Conservation (phyloP, 352 stramenopile species). For the Phytopythium boreale region DNA sequence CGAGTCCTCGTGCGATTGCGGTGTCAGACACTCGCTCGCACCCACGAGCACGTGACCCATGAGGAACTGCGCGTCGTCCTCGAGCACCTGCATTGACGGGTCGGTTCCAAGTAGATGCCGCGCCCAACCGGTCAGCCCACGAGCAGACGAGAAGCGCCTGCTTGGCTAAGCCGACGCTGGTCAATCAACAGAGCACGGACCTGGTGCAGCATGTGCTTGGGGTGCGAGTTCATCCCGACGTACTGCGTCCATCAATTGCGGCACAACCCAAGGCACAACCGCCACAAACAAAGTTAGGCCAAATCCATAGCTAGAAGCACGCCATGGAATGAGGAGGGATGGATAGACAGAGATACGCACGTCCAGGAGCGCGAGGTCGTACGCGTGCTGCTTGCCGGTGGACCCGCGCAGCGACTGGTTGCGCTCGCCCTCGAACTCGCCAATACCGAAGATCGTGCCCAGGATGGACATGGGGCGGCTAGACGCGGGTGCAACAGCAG, state of each 20-base stretch:
- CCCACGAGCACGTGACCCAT: constrained; percentile 85
- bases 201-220: constrained; percentile 70
- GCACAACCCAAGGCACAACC: background rate
- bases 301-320: background rate
- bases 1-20: constrained; percentile 62
- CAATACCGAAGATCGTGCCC: constrained; percentile 76
- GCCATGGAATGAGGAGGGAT: background rate
- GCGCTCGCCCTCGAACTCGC: constrained; percentile 71
- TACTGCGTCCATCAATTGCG: constrained; percentile 31
- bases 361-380: constrained; percentile 65
- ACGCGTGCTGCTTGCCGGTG: constrained; percentile 71
- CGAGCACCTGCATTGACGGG: constrained; percentile 26
- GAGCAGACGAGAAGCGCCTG: background rate
- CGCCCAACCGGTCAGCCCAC: too few species aligned
- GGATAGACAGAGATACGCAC: constrained; percentile 14
- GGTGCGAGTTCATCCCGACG: constrained; percentile 76
- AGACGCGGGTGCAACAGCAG: background rate
- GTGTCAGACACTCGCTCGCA: constrained; percentile 63
- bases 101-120: too few species aligned
- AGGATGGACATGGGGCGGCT: constrained; percentile 61
- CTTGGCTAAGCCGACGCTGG: background rate
- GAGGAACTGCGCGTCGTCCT: constrained; percentile 57
- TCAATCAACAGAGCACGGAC: constrained; percentile 5
- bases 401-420: constrained; percentile 49
- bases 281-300: background rate